These are phyloP conservation scores for Sporothrix brasiliensis DNA, from an alignment of 2,329 filamentous ascomycete species.

Conservation along the genomic window DNA sequence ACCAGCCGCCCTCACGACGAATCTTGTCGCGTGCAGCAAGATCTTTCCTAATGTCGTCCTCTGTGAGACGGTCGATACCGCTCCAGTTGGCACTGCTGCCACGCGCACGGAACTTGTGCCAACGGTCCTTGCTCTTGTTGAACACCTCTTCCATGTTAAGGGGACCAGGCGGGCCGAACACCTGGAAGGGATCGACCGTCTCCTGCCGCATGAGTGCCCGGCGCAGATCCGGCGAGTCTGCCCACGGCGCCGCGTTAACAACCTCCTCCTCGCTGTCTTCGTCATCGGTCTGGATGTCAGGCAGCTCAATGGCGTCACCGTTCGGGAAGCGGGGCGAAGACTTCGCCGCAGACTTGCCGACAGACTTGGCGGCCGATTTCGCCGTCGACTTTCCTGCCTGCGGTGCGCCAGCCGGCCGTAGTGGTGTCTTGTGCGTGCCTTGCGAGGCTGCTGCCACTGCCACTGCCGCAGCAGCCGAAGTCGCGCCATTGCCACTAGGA, in stretches of 20 bases:
- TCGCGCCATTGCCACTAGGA: constrained; percentile 51
- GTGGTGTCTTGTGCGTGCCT: constrained; percentile 67
- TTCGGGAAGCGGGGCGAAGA: constrained; percentile 85
- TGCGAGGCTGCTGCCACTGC: neutral
- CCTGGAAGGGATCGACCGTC: constrained; percentile 75
- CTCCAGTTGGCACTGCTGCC: constrained; percentile 97
- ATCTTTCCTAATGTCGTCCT: constrained; percentile 83
- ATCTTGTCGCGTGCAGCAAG: constrained; percentile 77
- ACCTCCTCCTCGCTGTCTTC: constrained; percentile 65
- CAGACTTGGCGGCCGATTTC: constrained; percentile 63
- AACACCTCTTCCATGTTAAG: constrained; percentile 98
- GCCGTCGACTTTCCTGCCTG: constrained; percentile 54
- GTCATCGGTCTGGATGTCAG: constrained; percentile 93
- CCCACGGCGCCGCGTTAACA: constrained; percentile 73
- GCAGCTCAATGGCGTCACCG: constrained; percentile 86
- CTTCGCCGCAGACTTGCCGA: constrained; percentile 59
- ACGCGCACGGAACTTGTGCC: constrained; percentile 84
- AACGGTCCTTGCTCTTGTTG: constrained; percentile 79
- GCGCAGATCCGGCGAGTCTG: constrained; percentile 80
- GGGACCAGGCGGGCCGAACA: constrained; percentile 87
- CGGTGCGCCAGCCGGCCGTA: constrained; percentile 54
- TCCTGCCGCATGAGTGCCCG: constrained; percentile 79
- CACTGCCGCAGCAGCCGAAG: constrained; percentile 25
- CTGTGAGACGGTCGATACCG: constrained; percentile 76
- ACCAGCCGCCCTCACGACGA: constrained; percentile 83